phyloP scores from a whole-genome alignment of 2,329 filamentous ascomycete genomes.

The Periconia macrospinosa region DNA sequence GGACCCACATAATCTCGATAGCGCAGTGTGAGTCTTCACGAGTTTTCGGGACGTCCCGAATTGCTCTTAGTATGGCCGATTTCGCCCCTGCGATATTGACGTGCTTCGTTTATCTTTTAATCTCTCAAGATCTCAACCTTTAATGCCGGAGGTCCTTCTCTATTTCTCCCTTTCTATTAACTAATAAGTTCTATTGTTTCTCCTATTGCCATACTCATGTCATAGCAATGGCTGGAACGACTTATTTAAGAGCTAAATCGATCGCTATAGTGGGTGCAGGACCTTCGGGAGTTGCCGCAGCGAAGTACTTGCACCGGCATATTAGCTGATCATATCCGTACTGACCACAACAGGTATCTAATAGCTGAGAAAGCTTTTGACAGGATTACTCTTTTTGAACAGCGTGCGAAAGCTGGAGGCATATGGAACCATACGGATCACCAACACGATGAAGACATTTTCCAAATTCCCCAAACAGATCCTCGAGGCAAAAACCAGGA shows the following conservation, averaged over 20 bases:
- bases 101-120: not conserved
- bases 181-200: not conserved
- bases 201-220: not conserved
- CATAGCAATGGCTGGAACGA: not conserved
- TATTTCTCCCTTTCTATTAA: not conserved
- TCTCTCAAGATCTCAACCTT: not conserved
- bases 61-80: not conserved
- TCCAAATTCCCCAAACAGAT: constrained; percentile 67
- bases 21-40: not conserved
- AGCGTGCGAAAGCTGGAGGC: constrained; percentile 74
- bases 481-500: constrained; percentile 63
- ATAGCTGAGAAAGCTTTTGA: constrained; percentile 70
- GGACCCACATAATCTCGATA: too few species aligned
- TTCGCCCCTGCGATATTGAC: not conserved
- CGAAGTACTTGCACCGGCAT: constrained; percentile 55
- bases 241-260: constrained; percentile 51
- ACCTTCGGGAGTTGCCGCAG: constrained; percentile 74
- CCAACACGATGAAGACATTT: constrained; percentile 49
- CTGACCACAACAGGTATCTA: constrained; percentile 59
- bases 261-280: constrained; percentile 84
- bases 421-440: constrained; percentile 78
- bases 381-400: constrained; percentile 77
- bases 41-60: not conserved
- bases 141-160: not conserved
- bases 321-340: not conserved